Percentiles rank a stretch among this genome's conserved stretches.
These are phyloP conservation scores for Aspergillus nanangensis DNA, from an alignment of 495 filamentous ascomycete species.

Conservation along the genomic window DNA sequence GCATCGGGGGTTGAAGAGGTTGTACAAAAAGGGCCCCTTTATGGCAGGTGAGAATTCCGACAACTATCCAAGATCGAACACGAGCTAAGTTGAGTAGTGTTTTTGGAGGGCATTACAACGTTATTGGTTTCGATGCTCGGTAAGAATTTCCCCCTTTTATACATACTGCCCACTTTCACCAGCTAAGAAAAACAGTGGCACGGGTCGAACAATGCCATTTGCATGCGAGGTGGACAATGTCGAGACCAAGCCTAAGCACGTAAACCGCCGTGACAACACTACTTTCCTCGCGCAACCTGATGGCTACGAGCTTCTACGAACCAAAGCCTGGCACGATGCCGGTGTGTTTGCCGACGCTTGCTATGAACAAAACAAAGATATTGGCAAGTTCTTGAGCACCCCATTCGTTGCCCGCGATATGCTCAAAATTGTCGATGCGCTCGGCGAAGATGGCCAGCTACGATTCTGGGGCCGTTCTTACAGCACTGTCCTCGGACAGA, in stretches of 20 bases:
- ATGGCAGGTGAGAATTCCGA: background rate
- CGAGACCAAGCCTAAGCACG: background rate
- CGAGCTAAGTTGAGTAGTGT: background rate
- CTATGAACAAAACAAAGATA: conserved; percentile 8
- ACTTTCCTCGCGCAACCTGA: conserved; percentile 6
- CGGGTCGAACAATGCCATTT: background rate
- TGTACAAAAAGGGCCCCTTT: background rate
- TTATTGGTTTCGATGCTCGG: conserved; percentile 4
- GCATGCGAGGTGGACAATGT: background rate
- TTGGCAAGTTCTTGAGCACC: conserved; percentile 26
- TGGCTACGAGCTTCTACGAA: background rate
- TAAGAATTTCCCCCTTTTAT: background rate
- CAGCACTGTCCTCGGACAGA: conserved; percentile 52
- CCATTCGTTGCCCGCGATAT: conserved; percentile 27
- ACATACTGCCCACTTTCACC: background rate
- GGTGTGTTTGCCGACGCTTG: conserved; percentile 17
- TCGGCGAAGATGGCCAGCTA: conserved; percentile 26
- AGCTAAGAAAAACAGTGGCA: background rate
- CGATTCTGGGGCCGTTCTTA: conserved; percentile 54
- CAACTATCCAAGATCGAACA: background rate
- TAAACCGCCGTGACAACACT: too few species aligned
- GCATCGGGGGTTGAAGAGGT: conserved; percentile 25
- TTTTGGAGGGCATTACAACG: background rate
- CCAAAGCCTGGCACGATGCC: conserved; percentile 21
- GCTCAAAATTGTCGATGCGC: conserved; percentile 23